Base-by-base conservation (phyloP, 768 basidiomycete genomes). In the Galerina sulciceps region DNA sequence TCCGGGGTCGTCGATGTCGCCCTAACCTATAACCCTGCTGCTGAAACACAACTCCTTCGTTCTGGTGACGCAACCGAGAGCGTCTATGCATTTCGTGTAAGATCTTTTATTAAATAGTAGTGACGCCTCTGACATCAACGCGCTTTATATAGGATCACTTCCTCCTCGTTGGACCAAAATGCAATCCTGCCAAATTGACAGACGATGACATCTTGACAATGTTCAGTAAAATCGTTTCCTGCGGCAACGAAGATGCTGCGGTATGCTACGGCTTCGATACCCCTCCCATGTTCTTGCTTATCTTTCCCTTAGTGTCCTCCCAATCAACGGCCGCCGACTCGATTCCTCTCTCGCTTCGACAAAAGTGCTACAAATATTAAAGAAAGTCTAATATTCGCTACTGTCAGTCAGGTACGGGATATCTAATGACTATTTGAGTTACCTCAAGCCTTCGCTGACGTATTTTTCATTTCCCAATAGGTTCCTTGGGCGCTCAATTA, bases 281-380 rank as follows among this genome's bases (percentile, higher is more conserved):
- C 31, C 50, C 36, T 42, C 15, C 43, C 22, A 15, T 40, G 62
- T 36, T 15, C 17, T n/a, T 43, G n/a, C 34, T 18, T 31, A 17
- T 20, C 31, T 34, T 37, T 22, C 17, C 42, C 37, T 8, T 20
- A 64, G 71, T 65, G 59, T 51, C 60, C 78, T 62, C 61, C 75
- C 31, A 59, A 70, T 17, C 63, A 75, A 35, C 75, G 71, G 1
- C 69, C 67, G 4, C 67, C 81, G 4, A 78, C 77, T 13, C 79
- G 81, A 34, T 85, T 85, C 68, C 75, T 85, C 13, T 82, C 82
- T 1, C 79, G 84, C 3, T 85, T 74, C 58, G 84, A 86, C 61
- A 85, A 84, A 61, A 82, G 81, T 52, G 83, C 85, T 9, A 85
- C 83, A 0, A 84, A 85, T 63, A 83, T 85, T 67, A 85, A 83